Conservation (phyloP, 495 filamentous ascomycete genomes). For the Penicillium tannophilum region DNA sequence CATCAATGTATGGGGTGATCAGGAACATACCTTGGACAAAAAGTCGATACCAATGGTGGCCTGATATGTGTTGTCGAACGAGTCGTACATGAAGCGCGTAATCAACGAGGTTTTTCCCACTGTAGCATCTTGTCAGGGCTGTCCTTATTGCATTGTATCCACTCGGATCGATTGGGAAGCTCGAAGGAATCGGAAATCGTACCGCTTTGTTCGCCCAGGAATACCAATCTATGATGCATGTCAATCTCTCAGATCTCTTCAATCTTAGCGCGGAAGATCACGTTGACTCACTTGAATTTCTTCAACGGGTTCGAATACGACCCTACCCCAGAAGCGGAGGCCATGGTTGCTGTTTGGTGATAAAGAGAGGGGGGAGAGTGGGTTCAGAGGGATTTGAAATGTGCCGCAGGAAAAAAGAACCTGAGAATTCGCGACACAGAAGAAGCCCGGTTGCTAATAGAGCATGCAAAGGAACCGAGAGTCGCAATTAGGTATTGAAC, state of each 20-base stretch:
- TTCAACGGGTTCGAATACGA: slow-evolving; percentile 98
- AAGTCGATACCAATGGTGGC: slow-evolving; percentile 99
- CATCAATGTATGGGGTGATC: neutral
- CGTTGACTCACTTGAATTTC: slow-evolving; percentile 88
- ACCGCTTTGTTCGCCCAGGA: slow-evolving; percentile 98
- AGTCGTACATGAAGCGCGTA: slow-evolving; percentile 99
- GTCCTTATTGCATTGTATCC: neutral
- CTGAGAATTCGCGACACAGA: slow-evolving; percentile 6
- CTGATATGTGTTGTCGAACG: slow-evolving; percentile 99
- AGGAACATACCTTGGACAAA: slow-evolving; percentile 78
- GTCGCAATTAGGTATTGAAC: slow-evolving; percentile 1
- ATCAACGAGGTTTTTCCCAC: slow-evolving; percentile 98
- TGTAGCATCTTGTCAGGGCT: slow-evolving; percentile 38
- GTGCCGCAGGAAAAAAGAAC: slow-evolving; percentile 3
- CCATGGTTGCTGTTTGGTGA: slow-evolving; percentile 45
- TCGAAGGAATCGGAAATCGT: slow-evolving; percentile 30
- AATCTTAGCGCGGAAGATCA: neutral
- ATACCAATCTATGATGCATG: slow-evolving; percentile 71
- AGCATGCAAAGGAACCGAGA: slow-evolving; percentile 1
- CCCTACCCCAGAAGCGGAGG: slow-evolving; percentile 64
- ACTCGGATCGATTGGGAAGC: neutral
- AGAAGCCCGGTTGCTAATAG: slow-evolving; percentile 1
- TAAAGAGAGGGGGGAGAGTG: slow-evolving; percentile 17
- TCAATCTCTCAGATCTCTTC: slow-evolving; percentile 17
- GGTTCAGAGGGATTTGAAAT: slow-evolving; percentile 25